Evolutionary conservation across 2,329 filamentous ascomycete species (phyloP).

Genomic region (Paracoccidioides brasiliensis): DNA sequence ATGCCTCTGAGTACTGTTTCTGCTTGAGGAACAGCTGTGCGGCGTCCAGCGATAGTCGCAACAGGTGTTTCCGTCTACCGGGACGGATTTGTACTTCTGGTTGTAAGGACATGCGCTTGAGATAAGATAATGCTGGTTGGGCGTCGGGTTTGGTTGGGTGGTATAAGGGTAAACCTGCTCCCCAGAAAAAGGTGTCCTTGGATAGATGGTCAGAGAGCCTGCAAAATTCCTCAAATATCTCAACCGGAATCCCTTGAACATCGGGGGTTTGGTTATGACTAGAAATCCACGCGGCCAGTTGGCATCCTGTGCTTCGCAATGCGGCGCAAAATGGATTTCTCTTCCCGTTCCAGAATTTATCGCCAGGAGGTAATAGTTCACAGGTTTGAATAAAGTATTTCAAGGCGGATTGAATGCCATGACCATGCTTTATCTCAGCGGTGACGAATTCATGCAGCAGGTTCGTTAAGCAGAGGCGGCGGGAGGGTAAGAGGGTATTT

Average conservation of each 20-base stretch:
- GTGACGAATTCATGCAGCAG: slow-evolving; percentile 21
- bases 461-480: background rate
- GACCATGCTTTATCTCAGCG: slow-evolving; percentile 22
- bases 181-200: slow-evolving; percentile 10
- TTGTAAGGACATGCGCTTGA: slow-evolving; percentile 13
- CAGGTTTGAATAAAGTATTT: slow-evolving; percentile 18
- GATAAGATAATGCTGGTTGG: slow-evolving; percentile 18
- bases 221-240: slow-evolving; percentile 23
- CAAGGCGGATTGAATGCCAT: slow-evolving; percentile 21
- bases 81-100: slow-evolving; percentile 11
- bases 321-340: background rate
- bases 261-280: slow-evolving; percentile 12
- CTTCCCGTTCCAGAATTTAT: background rate
- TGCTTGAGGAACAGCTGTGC: slow-evolving; percentile 25
- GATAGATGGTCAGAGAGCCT: background rate
- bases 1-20: slow-evolving; percentile 18
- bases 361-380: slow-evolving; percentile 5
- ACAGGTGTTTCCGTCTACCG: slow-evolving; percentile 18
- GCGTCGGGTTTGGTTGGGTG: slow-evolving; percentile 26
- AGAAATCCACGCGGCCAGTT: slow-evolving; percentile 17
- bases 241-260: slow-evolving; percentile 15
- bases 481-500: background rate
- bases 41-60: slow-evolving; percentile 24
- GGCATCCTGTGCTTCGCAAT: slow-evolving; percentile 15
- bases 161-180: slow-evolving; percentile 21